A percentile compares a stretch with the other conserved stretches of the same genome.
phyloP scores from a whole-genome alignment of 257 asterid genomes.

The Solanum microdontum region DNA sequence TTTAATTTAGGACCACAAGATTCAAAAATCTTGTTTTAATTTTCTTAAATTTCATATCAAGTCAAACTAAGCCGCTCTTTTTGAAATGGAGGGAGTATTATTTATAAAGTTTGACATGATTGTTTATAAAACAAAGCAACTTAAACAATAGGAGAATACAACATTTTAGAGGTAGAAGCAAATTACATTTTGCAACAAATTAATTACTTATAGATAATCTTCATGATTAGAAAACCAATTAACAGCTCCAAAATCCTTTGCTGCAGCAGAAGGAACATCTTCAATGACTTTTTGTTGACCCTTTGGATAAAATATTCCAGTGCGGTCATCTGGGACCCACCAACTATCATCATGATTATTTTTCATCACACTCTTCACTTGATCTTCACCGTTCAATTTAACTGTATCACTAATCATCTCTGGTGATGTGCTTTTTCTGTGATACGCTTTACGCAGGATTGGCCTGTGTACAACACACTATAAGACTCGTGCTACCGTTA shows the following conservation, averaged over 20 bases:
- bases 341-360: constrained; percentile 17
- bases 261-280: constrained; percentile 36
- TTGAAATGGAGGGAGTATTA: too few relatives aligned
- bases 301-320: constrained; percentile 57
- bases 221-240: constrained; percentile 34
- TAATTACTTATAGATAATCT: neutral
- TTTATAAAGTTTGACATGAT: too few relatives aligned
- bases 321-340: constrained; percentile 52
- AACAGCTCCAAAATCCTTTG: constrained; percentile 14
- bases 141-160: neutral
- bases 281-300: constrained; percentile 66
- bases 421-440: constrained; percentile 29
- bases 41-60: too few relatives aligned
- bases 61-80: too few relatives aligned
- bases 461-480: constrained; percentile 16
- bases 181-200: neutral
- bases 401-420: constrained; percentile 20
- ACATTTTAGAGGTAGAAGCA: neutral
- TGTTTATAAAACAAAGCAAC: neutral
- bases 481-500: neutral
- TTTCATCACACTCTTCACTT: constrained; percentile 9
- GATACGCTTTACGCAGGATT: constrained; percentile 45
- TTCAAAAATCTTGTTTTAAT: too few relatives aligned
- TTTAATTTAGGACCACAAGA: too few relatives aligned
- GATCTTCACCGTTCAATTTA: constrained; percentile 36